Evolutionary conservation across 192 early-diverging fungal species (phyloP).

Genomic region (Entophlyctis luteolus): DNA sequence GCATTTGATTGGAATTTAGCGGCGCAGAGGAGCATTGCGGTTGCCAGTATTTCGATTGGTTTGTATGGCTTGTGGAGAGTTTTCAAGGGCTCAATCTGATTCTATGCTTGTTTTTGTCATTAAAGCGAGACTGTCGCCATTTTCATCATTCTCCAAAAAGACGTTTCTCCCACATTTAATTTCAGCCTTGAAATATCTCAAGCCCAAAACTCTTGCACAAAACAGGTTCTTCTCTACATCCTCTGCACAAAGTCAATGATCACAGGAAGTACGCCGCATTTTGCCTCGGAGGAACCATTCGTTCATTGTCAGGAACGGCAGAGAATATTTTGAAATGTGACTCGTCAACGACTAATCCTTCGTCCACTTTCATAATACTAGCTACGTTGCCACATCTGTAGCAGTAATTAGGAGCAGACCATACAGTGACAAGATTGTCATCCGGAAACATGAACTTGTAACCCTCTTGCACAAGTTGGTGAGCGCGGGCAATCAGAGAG

Average conservation of each 20-base stretch:
- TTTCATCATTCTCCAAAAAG: too few species aligned
- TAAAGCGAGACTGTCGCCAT: too few species aligned
- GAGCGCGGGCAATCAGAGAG: constrained; percentile 86
- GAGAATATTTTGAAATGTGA: constrained; percentile 91
- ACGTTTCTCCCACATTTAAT: too few species aligned
- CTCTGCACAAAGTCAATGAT: too few species aligned
- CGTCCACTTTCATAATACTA: constrained; percentile 56
- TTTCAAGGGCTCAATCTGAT: neutral
- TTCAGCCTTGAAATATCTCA: too few species aligned
- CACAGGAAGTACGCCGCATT: constrained; percentile 53
- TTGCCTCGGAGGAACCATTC: constrained; percentile 48
- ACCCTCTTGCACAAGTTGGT: constrained; percentile 97
- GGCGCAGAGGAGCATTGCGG: constrained; percentile 11
- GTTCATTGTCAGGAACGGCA: constrained; percentile 91
- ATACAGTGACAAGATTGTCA: constrained; percentile 89
- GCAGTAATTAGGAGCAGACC: constrained; percentile 80
- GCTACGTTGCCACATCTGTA: constrained; percentile 65
- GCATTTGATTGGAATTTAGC: neutral
- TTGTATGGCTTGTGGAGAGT: constrained; percentile 10
- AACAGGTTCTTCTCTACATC: too few species aligned
- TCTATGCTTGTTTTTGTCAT: too few species aligned
- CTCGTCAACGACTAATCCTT: constrained; percentile 72
- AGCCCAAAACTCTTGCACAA: too few species aligned
- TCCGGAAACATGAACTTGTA: constrained; percentile 93
- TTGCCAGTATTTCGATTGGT: constrained; percentile 14